Evolutionary conservation across 257 asterid species (phyloP), one percentile per base, ranked within the genome.

Genomic region (Nyctanthes arbortristis): DNA sequence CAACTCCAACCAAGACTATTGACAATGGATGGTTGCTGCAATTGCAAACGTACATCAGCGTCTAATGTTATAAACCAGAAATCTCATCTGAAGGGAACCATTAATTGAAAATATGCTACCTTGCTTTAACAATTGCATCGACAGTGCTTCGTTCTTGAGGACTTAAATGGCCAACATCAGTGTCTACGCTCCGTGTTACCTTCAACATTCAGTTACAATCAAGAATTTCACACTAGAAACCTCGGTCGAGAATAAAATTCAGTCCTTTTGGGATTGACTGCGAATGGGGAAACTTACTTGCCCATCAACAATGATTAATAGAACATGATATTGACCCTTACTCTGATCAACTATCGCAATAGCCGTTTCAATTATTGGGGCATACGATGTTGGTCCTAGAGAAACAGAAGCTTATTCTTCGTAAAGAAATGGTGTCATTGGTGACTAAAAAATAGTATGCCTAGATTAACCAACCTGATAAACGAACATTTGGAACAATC

Each of bases 1-100:
- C 98, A 29, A 93, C 98, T 76, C 98, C 98, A 29, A 93, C 97
- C 36, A 93, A 86, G 43, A 93, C 78, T 67, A 90, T 93, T 14
- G 98, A 90, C 76, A 93, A n/a, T n/a, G n/a, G n/a, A n/a, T n/a
- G n/a, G n/a, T n/a, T n/a, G n/a, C n/a, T n/a, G n/a, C n/a, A n/a
- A n/a, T n/a, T n/a, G n/a, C n/a, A n/a, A n/a, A n/a, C n/a, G n/a
- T n/a, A n/a, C n/a, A n/a, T n/a, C n/a, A n/a, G n/a, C n/a, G n/a
- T n/a, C n/a, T n/a, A n/a, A n/a, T 47, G 27, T n/a, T 11, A 22
- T 24, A 22, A 52, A 52, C 30, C 27, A 20, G 59, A 22, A n/a
- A n/a, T 52, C 47, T 52, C 30, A 8, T 20, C 14, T 7, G 28
- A 20, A 1, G 30, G 30, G 24, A 52, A 22, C 28, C 27, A 20